These are phyloP conservation scores for Suillus alpinus DNA, from an alignment of 768 basidiomycete species.

Conservation along the genomic window DNA sequence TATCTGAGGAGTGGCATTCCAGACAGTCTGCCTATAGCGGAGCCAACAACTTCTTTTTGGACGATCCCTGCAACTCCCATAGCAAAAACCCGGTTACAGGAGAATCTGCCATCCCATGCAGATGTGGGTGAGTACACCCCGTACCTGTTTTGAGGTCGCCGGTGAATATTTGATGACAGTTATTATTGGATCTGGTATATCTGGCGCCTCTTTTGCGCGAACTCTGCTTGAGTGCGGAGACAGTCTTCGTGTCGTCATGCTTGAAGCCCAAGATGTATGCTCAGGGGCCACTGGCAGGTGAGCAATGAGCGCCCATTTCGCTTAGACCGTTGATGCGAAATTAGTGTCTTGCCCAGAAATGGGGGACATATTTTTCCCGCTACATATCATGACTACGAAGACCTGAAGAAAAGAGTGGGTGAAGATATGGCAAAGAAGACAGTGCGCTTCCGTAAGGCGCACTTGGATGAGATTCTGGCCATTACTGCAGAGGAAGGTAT, in stretches of 20 bases:
- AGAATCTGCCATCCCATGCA: conserved; percentile 43
- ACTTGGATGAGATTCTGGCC: conserved; percentile 29
- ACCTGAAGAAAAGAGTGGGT: conserved; percentile 38
- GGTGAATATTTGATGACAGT: conserved; percentile 17
- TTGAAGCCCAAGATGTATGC: conserved; percentile 61
- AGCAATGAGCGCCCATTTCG: conserved; percentile 13
- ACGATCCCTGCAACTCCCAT: conserved; percentile 50
- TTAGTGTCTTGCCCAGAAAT: conserved; percentile 31
- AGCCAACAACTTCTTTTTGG: conserved; percentile 66
- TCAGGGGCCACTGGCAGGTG: conserved; percentile 53
- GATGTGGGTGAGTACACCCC: conserved; percentile 45
- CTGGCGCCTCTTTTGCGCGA: conserved; percentile 42
- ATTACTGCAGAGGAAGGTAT: conserved; percentile 29
- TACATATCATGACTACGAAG: conserved; percentile 43
- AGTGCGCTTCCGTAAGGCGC: conserved; percentile 39
- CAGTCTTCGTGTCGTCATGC: conserved; percentile 42
- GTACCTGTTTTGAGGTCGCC: neutral
- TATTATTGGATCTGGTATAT: conserved; percentile 56
- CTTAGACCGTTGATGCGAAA: neutral
- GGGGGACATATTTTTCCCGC: conserved; percentile 52
- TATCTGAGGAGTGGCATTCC: conserved; percentile 11
- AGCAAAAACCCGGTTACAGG: conserved; percentile 24
- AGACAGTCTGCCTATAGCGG: conserved; percentile 54
- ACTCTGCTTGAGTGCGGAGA: conserved; percentile 30
- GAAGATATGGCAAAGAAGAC: conserved; percentile 36